These are phyloP conservation scores for Boletellus emodensis DNA, from an alignment of 768 basidiomycete species.

Conservation along the genomic window DNA sequence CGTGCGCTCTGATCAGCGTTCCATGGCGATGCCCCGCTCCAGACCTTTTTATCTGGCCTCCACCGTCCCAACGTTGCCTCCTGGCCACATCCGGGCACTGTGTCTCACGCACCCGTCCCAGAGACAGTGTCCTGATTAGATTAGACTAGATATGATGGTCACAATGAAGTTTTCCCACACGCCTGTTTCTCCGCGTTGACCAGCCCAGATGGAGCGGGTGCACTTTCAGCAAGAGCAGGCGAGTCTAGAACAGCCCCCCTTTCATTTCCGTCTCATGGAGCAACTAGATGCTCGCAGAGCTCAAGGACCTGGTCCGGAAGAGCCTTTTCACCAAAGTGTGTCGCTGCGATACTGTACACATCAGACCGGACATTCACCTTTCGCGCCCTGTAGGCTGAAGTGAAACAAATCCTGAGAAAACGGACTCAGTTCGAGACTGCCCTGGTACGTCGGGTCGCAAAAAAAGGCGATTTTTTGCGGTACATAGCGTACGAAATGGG, in stretches of 20 bases:
- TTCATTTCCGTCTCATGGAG: constrained; percentile 2
- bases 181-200: neutral
- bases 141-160: constrained; percentile 3
- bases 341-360: constrained; percentile 1
- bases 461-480: constrained; percentile 84
- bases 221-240: constrained; percentile 93
- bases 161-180: neutral
- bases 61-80: neutral
- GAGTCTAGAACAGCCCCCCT: constrained; percentile 8
- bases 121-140: constrained; percentile 11
- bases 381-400: constrained; percentile 53
- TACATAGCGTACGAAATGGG: constrained; percentile 93
- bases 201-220: constrained; percentile 79
- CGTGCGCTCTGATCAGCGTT: neutral
- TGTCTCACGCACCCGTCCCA: no score
- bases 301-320: constrained; percentile 86
- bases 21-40: neutral
- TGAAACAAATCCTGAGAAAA: constrained; percentile 79
- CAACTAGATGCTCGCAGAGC: constrained; percentile 86
- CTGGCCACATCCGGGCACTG: no score
- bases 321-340: constrained; percentile 76
- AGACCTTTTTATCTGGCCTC: neutral
- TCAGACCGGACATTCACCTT: constrained; percentile 1
- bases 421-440: constrained; percentile 81
- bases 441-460: constrained; percentile 77